Base-by-base conservation (phyloP, 345 rosid genomes). In the Camelina neglecta region DNA sequence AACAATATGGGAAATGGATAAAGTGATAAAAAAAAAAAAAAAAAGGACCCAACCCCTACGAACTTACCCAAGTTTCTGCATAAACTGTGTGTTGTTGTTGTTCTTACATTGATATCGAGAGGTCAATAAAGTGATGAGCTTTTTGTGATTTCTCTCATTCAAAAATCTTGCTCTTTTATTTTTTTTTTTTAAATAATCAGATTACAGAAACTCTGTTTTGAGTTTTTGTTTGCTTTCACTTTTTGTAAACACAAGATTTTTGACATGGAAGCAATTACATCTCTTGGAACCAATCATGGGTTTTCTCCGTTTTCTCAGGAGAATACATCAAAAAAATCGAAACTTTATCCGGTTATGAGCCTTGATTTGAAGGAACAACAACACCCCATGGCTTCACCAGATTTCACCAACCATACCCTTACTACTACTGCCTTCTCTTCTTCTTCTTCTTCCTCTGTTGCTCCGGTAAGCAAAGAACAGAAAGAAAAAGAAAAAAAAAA, bases 351-450 rank as follows among this genome's bases (percentile, higher is more conserved):
- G 13, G 55, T 57, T 73, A 64, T 79, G 79, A 76, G 72, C 38
- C 35, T 72, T 6, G 82, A 81, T 60, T 78, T 83, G 66, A 50
- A 41, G 54, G 91, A 88, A 54, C 78, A 69, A 18, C 31, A 29
- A 29, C 31, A 29, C 4, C 31, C 31, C 4, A 31, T 83, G 24
- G 56, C 20, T 71, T 49, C 65, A 21, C 63, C 74, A 51, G 74
- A 78, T 55, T 79, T 75, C 79, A 72, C 61, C 38, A 15, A 59
- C 73, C 81, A 76, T 67, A 41, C 81, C 4, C 79, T 76, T 0
- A 75, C 44, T 18, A 73, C 41, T 0, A 75, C 48, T 18, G 75
- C 41, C 5, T 77, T 76, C 61, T 57, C 82, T 62, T 61, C 80
- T 71, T 53, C 74, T 72, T 53, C 74, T 62, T 61, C 74, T 72